Evolutionary conservation across 2,329 filamentous ascomycete species (phyloP), one percentile per base, ranked within the genome.

Genomic region (Fusarium coicis): DNA sequence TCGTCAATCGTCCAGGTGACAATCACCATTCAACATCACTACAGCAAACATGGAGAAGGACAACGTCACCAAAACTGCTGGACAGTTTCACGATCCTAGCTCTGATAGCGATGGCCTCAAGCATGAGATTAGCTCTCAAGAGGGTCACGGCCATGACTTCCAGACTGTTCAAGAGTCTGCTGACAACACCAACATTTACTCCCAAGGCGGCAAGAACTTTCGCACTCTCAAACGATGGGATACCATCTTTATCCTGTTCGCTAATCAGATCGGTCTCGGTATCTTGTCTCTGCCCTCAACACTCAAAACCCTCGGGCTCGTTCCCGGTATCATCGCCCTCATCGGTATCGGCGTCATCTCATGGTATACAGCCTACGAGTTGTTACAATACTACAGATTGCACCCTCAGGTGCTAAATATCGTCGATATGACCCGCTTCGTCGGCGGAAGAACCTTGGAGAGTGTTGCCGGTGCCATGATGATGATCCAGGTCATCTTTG

Each of bases 251-350:
- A 68, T 75, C 10, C 65, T 78, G 7, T 71, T 78, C 10, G 70
- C 76, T 19, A 78, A 78, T 26, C 75, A 78, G 50, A 70, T 79
- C 58, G 76, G 73, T 32, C 74, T 79, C 10, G 78, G 78, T 32
- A 78, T 79, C 80, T 91, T 93, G 87, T 92, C 90, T 2, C 92
- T 93, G 72, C 91, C 91, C 2, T 92, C 89, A 80, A 92, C 90
- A 0, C 92, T 93, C 80, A 89, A 90, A 9, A 82, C 91, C 18
- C 85, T 93, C 16, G 91, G 91, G 9, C 83, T 93, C 21, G 88
- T 93, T 15, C 91, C 91, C 0, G 91, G 91, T 28, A 78, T 93
- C 56, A 91, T 93, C 63, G 78, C 92, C 77, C 92, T 91, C n/a
- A 85, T 92, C 62, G 91, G 91, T 10, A 85, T 80, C 2, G 82